These are phyloP conservation scores for Boletus insuetus DNA, from an alignment of 768 basidiomycete species.

Conservation along the genomic window DNA sequence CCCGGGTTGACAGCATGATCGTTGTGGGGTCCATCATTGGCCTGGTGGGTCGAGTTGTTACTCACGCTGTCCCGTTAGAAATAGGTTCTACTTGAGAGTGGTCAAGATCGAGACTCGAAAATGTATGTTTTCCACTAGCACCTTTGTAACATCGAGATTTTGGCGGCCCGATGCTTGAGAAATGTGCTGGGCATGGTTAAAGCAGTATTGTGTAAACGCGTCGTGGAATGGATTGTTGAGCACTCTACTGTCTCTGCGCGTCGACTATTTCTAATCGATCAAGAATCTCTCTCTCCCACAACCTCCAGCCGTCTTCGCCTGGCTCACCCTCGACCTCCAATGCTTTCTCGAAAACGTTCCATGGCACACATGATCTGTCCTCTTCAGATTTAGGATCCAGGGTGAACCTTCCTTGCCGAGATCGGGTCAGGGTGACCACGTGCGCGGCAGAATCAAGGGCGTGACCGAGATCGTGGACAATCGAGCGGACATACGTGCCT, in stretches of 20 bases:
- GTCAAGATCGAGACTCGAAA: no score
- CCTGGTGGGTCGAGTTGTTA: no score
- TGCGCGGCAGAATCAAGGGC: conserved; percentile 86
- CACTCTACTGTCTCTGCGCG: conserved; percentile 11
- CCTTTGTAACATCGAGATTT: no score
- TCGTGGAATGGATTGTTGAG: not conserved
- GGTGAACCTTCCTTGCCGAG: conserved; percentile 83
- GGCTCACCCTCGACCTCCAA: conserved; percentile 47
- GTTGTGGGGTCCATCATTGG: not conserved
- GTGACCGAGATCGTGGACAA: conserved; percentile 90
- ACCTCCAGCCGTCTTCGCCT: conserved; percentile 64
- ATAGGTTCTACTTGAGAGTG: no score
- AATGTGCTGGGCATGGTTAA: not conserved
- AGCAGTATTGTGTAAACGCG: not conserved
- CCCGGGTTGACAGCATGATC: not conserved
- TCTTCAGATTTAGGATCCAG: conserved; percentile 47
- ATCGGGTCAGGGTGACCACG: conserved; percentile 86
- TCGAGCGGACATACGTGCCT: conserved; percentile 95
- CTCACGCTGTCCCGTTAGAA: no score
- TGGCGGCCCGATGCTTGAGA: no score
- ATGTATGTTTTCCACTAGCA: no score
- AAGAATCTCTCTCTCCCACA: conserved; percentile 84
- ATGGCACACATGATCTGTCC: conserved; percentile 66
- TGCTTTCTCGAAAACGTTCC: conserved; percentile 71
- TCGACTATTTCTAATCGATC: conserved; percentile 61